phyloP scores from a whole-genome alignment of 2,329 filamentous ascomycete species.

The Colletotrichum caudatum region DNA sequence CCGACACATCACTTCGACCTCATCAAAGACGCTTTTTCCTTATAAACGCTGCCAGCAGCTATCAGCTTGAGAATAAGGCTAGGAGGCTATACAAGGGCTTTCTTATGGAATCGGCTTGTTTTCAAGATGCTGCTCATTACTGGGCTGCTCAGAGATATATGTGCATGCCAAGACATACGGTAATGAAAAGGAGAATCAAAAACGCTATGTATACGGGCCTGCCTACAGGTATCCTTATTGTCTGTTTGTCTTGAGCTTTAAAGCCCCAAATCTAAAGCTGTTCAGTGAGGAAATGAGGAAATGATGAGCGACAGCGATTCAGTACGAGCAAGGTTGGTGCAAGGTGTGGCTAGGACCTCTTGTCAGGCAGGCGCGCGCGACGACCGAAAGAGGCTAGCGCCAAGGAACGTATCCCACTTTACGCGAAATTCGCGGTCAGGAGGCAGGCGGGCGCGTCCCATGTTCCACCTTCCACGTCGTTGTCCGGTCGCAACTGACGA shows the following conservation, averaged over 20 bases:
- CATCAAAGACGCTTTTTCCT: too few species aligned
- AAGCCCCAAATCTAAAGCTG: background rate
- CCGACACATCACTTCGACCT: background rate
- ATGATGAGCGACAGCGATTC: background rate
- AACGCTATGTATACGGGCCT: background rate
- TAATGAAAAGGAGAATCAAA: background rate
- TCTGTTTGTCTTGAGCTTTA: background rate
- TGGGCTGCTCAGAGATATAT: background rate
- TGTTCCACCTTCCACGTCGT: slow-evolving; percentile 28
- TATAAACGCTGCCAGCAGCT: too few species aligned
- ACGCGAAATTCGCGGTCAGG: slow-evolving; percentile 43
- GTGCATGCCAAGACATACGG: background rate
- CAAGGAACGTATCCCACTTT: slow-evolving; percentile 34
- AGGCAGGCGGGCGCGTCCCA: slow-evolving; percentile 42
- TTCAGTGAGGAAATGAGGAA: background rate
- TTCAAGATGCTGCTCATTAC: background rate
- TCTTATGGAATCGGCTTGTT: background rate
- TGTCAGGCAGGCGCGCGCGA: slow-evolving; percentile 17
- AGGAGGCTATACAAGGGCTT: background rate
- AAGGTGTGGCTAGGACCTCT: slow-evolving; percentile 15
- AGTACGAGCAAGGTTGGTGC: background rate
- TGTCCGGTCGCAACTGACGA: slow-evolving; percentile 40
- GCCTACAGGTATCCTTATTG: background rate
- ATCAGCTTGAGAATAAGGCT: too few species aligned
- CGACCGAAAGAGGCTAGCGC: slow-evolving; percentile 9